Percentiles rank a stretch among this genome's conserved stretches.
Evolutionary conservation across 257 asterid genomes (phyloP).

Genomic region (Paulownia fortunei): DNA sequence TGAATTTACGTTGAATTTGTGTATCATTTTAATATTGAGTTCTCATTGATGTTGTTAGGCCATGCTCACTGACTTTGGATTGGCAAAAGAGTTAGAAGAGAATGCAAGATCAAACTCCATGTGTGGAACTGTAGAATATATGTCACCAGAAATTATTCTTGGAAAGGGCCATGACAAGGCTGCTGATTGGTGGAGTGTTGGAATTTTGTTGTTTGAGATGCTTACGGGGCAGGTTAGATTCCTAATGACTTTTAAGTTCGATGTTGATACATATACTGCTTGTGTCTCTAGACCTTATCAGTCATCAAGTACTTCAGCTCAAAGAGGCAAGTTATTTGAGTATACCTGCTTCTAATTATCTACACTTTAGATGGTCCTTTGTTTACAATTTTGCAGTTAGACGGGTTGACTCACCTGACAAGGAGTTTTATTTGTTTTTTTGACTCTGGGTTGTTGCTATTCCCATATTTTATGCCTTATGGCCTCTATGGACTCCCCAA

Average conservation of each 20-base stretch:
- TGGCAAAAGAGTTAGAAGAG: no score
- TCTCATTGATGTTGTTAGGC: slow-evolving; percentile 3
- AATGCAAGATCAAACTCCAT: no score
- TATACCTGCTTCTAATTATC: background rate
- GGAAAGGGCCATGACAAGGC: no score
- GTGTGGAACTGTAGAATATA: no score
- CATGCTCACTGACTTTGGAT: slow-evolving; percentile 33
- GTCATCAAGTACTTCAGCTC: background rate
- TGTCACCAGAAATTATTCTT: no score
- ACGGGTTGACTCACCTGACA: slow-evolving; percentile 13
- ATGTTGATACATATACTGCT: background rate
- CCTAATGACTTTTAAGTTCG: background rate
- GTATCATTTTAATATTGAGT: background rate
- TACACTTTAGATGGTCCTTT: background rate
- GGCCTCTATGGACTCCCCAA: background rate
- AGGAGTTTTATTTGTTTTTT: background rate
- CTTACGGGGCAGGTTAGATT: slow-evolving; percentile 49
- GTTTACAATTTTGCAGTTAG: background rate
- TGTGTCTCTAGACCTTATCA: background rate
- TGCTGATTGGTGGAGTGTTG: no score
- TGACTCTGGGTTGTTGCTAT: background rate
- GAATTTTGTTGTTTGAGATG: slow-evolving; percentile 50
- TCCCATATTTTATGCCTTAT: background rate
- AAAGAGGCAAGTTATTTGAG: background rate
- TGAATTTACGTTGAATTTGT: background rate